These are phyloP conservation scores for Candida sp. DNA, from an alignment of 1,139 yeast genomes.

Conservation along the genomic window DNA sequence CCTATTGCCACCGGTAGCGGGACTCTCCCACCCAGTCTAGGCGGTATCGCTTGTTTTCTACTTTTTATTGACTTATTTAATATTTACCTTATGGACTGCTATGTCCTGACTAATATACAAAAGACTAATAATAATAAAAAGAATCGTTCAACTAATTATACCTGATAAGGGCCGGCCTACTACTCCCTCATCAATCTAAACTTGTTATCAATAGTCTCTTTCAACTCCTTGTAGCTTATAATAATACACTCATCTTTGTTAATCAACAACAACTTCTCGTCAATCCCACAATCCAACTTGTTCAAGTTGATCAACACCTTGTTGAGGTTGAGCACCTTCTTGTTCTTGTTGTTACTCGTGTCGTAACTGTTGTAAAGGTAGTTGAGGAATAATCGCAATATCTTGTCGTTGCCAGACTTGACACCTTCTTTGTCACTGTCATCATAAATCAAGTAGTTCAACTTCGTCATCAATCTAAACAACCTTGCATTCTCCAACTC, in stretches of 20 bases:
- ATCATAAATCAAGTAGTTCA: constrained; percentile 74
- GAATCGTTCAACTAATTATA: not conserved
- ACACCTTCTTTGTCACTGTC: constrained; percentile 64
- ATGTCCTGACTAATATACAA: not conserved
- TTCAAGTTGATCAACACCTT: constrained; percentile 81
- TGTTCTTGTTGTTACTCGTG: constrained; percentile 59
- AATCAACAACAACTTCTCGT: constrained; percentile 79
- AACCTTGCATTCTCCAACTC: constrained; percentile 92
- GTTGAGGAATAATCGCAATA: constrained; percentile 80
- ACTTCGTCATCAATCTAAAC: constrained; percentile 79
- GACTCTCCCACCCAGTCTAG: not conserved
- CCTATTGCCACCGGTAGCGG: not conserved
- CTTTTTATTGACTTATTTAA: constrained; percentile 1
- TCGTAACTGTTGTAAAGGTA: constrained; percentile 86
- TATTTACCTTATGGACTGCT: not conserved
- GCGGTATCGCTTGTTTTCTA: not conserved
- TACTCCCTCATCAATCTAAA: constrained; percentile 57
- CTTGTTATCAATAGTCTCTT: constrained; percentile 72
- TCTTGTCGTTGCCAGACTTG: constrained; percentile 77
- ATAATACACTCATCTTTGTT: constrained; percentile 86
- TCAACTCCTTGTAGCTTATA: constrained; percentile 79
- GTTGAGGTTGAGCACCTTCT: constrained; percentile 80
- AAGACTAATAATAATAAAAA: constrained; percentile 3
- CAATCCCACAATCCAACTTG: constrained; percentile 92
- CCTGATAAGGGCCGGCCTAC: not conserved